Evolutionary conservation across 2,329 filamentous ascomycete genomes (phyloP).

Genomic region (Rugonectria rugulosa): DNA sequence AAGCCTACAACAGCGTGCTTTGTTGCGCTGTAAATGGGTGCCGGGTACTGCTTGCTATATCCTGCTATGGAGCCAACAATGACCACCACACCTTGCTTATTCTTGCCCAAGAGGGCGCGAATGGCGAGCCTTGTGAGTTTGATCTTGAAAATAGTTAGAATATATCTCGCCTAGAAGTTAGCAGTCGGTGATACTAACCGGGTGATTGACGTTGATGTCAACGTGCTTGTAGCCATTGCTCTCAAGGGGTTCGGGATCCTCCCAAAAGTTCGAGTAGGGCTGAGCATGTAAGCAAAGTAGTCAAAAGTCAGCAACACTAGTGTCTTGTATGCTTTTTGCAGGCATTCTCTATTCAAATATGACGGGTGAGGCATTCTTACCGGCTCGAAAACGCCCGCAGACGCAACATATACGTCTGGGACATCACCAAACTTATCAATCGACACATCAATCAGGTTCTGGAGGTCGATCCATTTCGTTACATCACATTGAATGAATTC

Average conservation of each 20-base stretch:
- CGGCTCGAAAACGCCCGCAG: constrained; percentile 9
- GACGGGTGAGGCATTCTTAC: not conserved
- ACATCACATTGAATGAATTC: constrained; percentile 5
- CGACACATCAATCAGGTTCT: not conserved
- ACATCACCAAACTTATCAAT: constrained; percentile 5
- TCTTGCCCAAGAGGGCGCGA: constrained; percentile 1
- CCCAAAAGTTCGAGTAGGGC: constrained; percentile 8
- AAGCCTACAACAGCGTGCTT: no score
- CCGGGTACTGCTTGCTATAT: not conserved
- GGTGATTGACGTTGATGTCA: constrained; percentile 10
- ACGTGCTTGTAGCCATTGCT: not conserved
- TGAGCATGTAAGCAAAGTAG: not conserved
- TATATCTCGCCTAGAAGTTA: no score
- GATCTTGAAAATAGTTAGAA: no score
- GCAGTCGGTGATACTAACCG: no score
- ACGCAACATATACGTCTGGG: constrained; percentile 10
- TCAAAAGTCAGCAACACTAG: no score
- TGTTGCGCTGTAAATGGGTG: constrained; percentile 1
- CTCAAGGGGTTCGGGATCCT: constrained; percentile 6
- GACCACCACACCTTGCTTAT: constrained; percentile 8
- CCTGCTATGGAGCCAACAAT: constrained; percentile 4
- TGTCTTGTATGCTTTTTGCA: no score
- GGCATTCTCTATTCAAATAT: no score
- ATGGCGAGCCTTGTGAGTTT: constrained; percentile 10
- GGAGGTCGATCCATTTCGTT: constrained; percentile 2